These are phyloP conservation scores for Vanrija pseudolonga DNA, from an alignment of 1,284 basidiomycete species.

Conservation along the genomic window DNA sequence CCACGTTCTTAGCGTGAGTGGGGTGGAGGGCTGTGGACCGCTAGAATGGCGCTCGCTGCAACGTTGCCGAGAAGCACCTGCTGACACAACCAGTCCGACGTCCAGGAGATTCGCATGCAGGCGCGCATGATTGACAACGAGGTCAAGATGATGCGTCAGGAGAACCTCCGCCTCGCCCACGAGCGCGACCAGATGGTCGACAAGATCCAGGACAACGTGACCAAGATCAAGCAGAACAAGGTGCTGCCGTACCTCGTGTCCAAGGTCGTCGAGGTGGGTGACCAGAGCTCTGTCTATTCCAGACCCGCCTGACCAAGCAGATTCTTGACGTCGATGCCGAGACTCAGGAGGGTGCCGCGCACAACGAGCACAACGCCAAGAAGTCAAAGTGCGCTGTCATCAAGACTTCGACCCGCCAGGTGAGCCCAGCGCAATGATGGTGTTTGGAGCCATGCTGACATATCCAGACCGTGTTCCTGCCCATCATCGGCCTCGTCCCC, in stretches of 20 bases:
- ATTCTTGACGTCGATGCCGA: conserved; percentile 94
- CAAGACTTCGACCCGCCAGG: conserved; percentile 93
- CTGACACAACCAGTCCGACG: conserved; percentile 14
- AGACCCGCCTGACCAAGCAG: conserved; percentile 49
- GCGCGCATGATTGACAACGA: conserved; percentile 91
- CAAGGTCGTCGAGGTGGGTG: conserved; percentile 85
- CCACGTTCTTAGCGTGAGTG: conserved; percentile 39
- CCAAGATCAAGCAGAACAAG: conserved; percentile 99
- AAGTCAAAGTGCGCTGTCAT: conserved; percentile 98
- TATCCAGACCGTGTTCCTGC: conserved; percentile 86
- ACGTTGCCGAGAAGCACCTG: neutral
- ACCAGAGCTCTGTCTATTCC: no score
- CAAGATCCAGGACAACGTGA: conserved; percentile 95
- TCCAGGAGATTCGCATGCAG: conserved; percentile 63
- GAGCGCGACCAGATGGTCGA: conserved; percentile 95
- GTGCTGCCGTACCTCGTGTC: conserved; percentile 96
- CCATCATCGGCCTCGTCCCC: conserved; percentile 94
- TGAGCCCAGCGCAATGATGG: conserved; percentile 23
- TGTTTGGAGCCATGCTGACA: neutral
- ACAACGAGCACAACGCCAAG: conserved; percentile 87
- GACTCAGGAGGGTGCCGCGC: conserved; percentile 88
- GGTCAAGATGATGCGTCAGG: conserved; percentile 93
- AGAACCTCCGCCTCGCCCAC: conserved; percentile 84
- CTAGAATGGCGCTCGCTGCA: neutral
- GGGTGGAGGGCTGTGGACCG: neutral